Conservation (phyloP, 2,329 filamentous ascomycete genomes). For the Colletotrichum australisinense region DNA sequence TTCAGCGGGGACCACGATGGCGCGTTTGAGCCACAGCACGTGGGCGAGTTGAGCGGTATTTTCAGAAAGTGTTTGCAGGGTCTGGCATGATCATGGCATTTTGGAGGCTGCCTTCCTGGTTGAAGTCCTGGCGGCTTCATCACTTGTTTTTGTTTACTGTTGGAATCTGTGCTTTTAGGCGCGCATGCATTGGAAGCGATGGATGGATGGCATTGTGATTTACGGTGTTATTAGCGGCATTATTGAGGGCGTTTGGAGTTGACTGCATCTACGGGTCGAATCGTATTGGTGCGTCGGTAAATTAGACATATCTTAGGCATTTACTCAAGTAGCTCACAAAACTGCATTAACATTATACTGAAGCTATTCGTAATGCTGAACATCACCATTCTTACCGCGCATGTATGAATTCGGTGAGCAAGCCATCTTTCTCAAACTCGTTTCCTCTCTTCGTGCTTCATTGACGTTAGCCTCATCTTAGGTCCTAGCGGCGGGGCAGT, state of each 20-base stretch:
- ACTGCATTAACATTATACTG: background rate
- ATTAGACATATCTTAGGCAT: background rate
- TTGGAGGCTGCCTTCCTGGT: background rate
- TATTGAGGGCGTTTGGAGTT: background rate
- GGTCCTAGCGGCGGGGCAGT: background rate
- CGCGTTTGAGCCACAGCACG: slow-evolving; percentile 38
- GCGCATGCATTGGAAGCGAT: background rate
- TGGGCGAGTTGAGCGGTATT: slow-evolving; percentile 39
- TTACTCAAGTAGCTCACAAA: background rate
- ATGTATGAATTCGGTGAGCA: background rate
- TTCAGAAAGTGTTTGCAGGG: slow-evolving; percentile 35
- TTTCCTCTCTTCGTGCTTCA: background rate
- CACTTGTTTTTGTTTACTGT: background rate
- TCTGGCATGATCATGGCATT: slow-evolving; percentile 14
- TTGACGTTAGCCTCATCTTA: background rate
- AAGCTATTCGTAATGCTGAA: background rate
- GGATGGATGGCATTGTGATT: background rate
- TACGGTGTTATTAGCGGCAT: background rate
- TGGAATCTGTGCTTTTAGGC: background rate
- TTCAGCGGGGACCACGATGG: slow-evolving; percentile 40
- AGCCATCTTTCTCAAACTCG: background rate
- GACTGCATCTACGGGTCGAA: background rate
- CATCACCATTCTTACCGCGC: background rate
- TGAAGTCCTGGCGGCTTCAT: background rate
- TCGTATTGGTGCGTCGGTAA: background rate